Evolutionary conservation across 2,329 filamentous ascomycete genomes (phyloP), one percentile per base, ranked within the genome.

Genomic region (Boeremia exigua): DNA sequence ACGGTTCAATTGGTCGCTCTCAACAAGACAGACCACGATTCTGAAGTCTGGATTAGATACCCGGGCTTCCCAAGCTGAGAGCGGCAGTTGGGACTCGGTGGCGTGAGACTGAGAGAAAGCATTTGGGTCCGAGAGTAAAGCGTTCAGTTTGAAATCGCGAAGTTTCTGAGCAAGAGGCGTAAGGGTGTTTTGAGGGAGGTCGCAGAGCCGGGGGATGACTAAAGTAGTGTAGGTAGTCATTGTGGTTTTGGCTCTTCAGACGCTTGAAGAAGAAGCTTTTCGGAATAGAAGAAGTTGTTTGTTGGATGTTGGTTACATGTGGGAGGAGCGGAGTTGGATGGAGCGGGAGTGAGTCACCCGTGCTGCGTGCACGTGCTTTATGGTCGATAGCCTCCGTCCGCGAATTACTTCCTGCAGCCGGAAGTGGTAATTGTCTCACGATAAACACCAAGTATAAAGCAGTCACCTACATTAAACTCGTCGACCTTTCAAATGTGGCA

Each of bases 51-150:
- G 33, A 29, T 47, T 29, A 7, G 44, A 23, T 10, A 47, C 44
- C 14, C 44, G 32, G 32, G 44, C 32, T 37, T 47, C 23, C 44
- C 44, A 47, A 17, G 44, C 44, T 37, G 44, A 27, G 23, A 36
- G 14, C 11, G 44, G 33, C 3, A 47, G 44, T 9, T 29, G 14
- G 4, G 44, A 47, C 44, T 47, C 44, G n/a, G 23, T 17, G 4
- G 44, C 33, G 19, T 47, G 23, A 47, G 44, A 47, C 28, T 47
- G 44, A 25, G 44, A 47, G 44, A 47, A 47, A 14, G 44, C 44
- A 11, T 47, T 37, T 47, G 44, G 44, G 23, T 47, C 32, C 17
- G 44, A 47, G 12, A 37, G 23, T 14, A 47, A 23, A 27, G 44
- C 44, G 44, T 47, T 17, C 3, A 46, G 44, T 19, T 47, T 47